Evolutionary conservation across 2,329 filamentous ascomycete species (phyloP), one percentile per base, ranked within the genome.

Genomic region (Rutstroemia sp.): DNA sequence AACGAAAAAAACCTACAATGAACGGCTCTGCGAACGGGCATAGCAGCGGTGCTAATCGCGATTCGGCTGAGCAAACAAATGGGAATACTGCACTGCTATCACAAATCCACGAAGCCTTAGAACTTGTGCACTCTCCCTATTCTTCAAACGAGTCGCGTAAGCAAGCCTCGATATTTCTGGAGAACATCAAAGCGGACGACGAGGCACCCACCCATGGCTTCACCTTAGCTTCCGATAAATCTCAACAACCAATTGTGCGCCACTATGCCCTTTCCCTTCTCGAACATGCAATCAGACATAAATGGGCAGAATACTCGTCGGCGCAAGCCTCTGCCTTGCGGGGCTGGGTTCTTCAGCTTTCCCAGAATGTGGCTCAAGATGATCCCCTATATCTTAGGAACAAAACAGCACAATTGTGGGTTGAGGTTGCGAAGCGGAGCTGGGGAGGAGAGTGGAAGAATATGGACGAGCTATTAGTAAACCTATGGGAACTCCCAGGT

Each of bases 371-470:
- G 45, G 78, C 82, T 5, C 79, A 80, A 47, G 79, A 84, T 19
- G 92, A 97, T 69, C 89, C 90, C 2, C 72, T 80, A 34, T 99
- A 92, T 70, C 76, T 96, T 62, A 82, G 92, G 64, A 97, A 95
- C 77, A 99, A 99, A 75, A 86, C 94, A 37, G 90, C 90, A 27
- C 88, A 95, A 72, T 75, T 99, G 60, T 99, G 94, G 94, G 89
- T 92, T 7, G 94, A 97, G 71, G 79, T 96, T 53, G 91, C 92
- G 42, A 97, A 97, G 75, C 82, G 92, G 66, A 88, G 84, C 69
- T 99, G 94, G 94, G 90, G 81, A n/a, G 79, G 83, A 34, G 88
- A 94, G 60, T 99, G 95, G 94, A 85, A 88, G 76, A 85, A 95
- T 68, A 96, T 99, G 92, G 95, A 99, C 70, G 75, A 84, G 61